phyloP scores from a whole-genome alignment of 1,139 yeast genomes.

The Candida dubliniensis region DNA sequence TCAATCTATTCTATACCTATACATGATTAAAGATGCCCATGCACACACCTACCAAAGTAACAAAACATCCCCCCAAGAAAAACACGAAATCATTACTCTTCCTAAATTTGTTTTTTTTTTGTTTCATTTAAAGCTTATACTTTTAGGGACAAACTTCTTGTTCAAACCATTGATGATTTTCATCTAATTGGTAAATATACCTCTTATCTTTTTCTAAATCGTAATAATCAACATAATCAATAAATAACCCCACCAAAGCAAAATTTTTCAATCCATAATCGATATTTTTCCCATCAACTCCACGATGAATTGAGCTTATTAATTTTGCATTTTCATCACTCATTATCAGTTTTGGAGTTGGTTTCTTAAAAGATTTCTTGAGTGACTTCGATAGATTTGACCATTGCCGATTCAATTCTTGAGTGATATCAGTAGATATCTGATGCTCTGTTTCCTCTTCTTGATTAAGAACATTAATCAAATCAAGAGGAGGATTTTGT shows the following conservation, averaged over 20 bases:
- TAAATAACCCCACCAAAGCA: constrained; percentile 66
- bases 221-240: constrained; percentile 71
- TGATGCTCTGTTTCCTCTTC: background rate
- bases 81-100: background rate
- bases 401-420: constrained; percentile 54
- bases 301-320: constrained; percentile 72
- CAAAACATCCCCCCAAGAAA: no score
- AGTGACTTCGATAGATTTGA: constrained; percentile 51
- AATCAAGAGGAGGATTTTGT: constrained; percentile 27
- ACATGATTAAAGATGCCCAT: no score
- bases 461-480: background rate
- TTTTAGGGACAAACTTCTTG: constrained; percentile 70
- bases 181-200: constrained; percentile 52
- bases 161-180: constrained; percentile 69
- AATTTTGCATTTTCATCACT: constrained; percentile 56
- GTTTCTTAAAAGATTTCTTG: constrained; percentile 68
- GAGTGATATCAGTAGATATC: background rate
- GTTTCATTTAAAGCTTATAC: background rate
- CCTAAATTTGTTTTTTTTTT: background rate
- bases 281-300: constrained; percentile 80
- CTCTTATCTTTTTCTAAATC: constrained; percentile 61
- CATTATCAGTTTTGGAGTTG: constrained; percentile 63
- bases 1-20: no score
- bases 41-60: no score
- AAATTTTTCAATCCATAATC: constrained; percentile 68